Evolutionary conservation across 148 eudicot genomes (phyloP), one percentile per base, ranked within the genome.

Genomic region (Fallopia convolvulus): DNA sequence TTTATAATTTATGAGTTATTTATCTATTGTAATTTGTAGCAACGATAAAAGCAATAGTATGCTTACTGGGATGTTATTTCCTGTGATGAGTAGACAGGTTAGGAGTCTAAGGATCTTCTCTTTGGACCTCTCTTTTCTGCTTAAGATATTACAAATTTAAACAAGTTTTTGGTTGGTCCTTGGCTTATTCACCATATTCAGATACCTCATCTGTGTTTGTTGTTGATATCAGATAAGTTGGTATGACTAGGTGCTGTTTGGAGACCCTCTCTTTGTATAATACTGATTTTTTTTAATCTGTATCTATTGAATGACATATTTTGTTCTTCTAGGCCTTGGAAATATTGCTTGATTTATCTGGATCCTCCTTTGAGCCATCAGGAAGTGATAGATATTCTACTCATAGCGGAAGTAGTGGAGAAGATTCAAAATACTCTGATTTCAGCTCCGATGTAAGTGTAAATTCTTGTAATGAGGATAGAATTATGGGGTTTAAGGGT

Each of bases 291-390:
- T 17, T 36, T 20, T 2, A 17, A 6, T 68, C 20, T 68, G 9
- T 68, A 68, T 68, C 20, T 36, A 68, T 33, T 39, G 39, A 33
- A 68, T 36, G 20, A 30, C 21, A 14, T 68, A 13, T 68, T 36
- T 36, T 68, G 20, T 68, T 68, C 15, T 68, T 68, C 72, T 68
- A 68, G 72, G 98, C 97, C 56, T 77, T 89, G 82, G 88, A 86
- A 80, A 83, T 84, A 12, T 80, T 94, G 88, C 93, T 94, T 82
- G 96, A 90, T 80, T 84, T 94, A 79, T 86, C 92, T 72, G 83
- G 88, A 63, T 81, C 97, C 68, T 73, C 89, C 42, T 77, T 42
- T 78, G 89, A 83, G 80, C 77, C 39, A 47, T 71, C 86, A 72
- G 78, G 72, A 74, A 83, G 66, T 82, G 86, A 83, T 77, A 83